Conservation (phyloP, 345 rosid genomes). For the Citrus reticulata region DNA sequence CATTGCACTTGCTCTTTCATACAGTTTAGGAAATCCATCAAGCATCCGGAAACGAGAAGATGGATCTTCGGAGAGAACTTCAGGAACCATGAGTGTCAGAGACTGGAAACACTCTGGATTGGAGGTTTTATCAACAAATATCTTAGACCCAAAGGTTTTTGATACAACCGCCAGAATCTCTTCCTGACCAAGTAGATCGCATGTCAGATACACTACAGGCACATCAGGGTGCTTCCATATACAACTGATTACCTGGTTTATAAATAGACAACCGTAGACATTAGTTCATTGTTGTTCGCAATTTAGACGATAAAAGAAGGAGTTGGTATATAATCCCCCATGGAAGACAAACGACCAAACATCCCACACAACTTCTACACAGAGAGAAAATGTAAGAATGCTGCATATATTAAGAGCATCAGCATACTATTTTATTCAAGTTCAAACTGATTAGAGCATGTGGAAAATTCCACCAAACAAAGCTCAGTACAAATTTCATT, state of each 20-base stretch:
- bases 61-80: conserved; percentile 60
- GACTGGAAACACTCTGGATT: conserved; percentile 47
- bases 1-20: conserved; percentile 59
- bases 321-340: neutral
- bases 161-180: conserved; percentile 57
- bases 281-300: neutral
- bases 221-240: conserved; percentile 87
- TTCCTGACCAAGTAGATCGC: conserved; percentile 84
- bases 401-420: neutral
- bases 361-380: neutral
- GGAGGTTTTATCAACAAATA: conserved; percentile 55
- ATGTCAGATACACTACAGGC: conserved; percentile 60
- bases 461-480: neutral
- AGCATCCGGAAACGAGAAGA: conserved; percentile 68
- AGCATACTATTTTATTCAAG: neutral
- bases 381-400: neutral
- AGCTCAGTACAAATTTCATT: neutral
- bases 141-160: conserved; percentile 73
- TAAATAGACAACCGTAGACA: neutral
- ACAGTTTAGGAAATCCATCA: conserved; percentile 67
- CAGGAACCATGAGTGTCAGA: conserved; percentile 48
- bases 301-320: neutral
- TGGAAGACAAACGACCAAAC: neutral
- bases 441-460: neutral
- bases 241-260: conserved; percentile 66